Base-by-base conservation (phyloP, 257 asterid genomes). In the Forsythia suspensa region DNA sequence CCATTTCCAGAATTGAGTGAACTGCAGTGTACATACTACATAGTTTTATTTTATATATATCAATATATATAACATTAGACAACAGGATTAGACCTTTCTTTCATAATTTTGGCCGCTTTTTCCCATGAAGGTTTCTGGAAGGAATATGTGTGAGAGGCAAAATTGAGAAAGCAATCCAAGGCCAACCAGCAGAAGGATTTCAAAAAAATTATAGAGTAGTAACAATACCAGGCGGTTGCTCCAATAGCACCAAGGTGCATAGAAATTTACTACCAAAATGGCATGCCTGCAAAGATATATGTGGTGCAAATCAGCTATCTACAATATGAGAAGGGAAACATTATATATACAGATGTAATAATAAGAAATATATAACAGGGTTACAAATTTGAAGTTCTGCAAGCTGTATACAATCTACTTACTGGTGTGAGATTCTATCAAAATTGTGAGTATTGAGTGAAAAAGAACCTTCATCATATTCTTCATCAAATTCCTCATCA, bases 121-220 rank as follows among this genome's bases (percentile, higher is more conserved):
- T 94, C 98, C 98, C 98, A 94, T 29, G 99, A 88, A 84, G 97
- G 97, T 95, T 93, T 93, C 99, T 95, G 95, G 70, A 73, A 85
- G 41, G 12, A 70, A 81, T 48, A 37, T 67, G 61, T 44, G 76
- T 39, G 48, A 79, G 37, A 79, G 68, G 48, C 51, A 75, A 71
- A 48, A 83, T 55, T 36, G 76, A 73, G 69, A 71, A 42, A 61
- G 66, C 77, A 48, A 48, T 40, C 38, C 24, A 76, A n/a, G 37
- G 39, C 76, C 70, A 79, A 43, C 83, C 16, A 83, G 66, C 69
- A 74, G 36, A 55, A 29, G 48, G 74, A 29, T 74, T 18, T 39
- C 52, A 72, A 77, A 78, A 66, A 71, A 29, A 0, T 29, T 61
- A 69, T 7, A 66, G 66, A 13, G 15, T 13, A 13, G 57, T 48